Evolutionary conservation across 345 rosid genomes (phyloP), one percentile per base, ranked within the genome.

Genomic region (Brassica rapa): DNA sequence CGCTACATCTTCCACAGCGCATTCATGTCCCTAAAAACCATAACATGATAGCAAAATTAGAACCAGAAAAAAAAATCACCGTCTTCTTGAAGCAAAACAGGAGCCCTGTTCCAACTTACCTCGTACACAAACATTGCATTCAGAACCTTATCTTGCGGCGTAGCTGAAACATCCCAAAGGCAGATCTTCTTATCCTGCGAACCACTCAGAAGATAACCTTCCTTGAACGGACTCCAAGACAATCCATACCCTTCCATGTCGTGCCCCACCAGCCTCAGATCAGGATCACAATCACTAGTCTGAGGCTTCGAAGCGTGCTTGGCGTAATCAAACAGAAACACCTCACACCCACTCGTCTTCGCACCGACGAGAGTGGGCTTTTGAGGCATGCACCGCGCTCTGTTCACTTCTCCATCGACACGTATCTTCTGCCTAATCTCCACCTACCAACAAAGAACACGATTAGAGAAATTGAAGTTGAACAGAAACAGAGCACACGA

Each of bases 351-450:
- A 82, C 88, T 90, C 0, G 99, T 95, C 85, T 91, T 93, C 3
- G 94, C 92, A 79, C 87, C 96, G 8, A 93, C 80, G 64, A 95
- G 66, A 11, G 77, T 73, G 4, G 90, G 89, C 35, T 88, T 91
- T 77, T 93, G 99, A 0, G 96, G 98, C 99, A 95, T 93, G 74
- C 90, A 91, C 19, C 96, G 67, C 0, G 99, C 99, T 75, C 91
- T 86, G 73, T 95, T 95, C 73, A 95, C 94, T 83, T 95, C 98
- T 57, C 99, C 98, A 74, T 91, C 97, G 76, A 87, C 89, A 57
- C 83, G 93, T 53, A 93, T 87, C 74, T 82, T 91, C 81, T 90
- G 94, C 67, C 72, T 85, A 70, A 91, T 86, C 77, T 90, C 96
- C 82, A 93, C 98, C 97, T 49, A 49, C 56, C 9, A 41, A 41